These are phyloP conservation scores for Brassica napus DNA, from an alignment of 345 rosid genomes.

Conservation along the genomic window Da-Ae NC_063445.1:57663001-57663500, in stretches of 20 bases:
- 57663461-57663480: not conserved
- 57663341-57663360: not conserved
- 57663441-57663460: not conserved
- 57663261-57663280: not conserved
- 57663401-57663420: not conserved
- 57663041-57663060: not conserved
- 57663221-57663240: not conserved
- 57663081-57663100: slow-evolving; percentile 26
- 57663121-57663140: slow-evolving; percentile 39
- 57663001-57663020: not conserved
- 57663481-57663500: slow-evolving; percentile 1
- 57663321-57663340: not conserved
- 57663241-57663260: not conserved
- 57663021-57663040: not conserved
- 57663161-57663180: slow-evolving; percentile 14
- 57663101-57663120: slow-evolving; percentile 30
- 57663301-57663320: not conserved
- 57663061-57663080: not conserved
- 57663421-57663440: not conserved
- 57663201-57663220: not conserved
- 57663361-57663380: not conserved
- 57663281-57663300: not conserved
- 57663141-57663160: slow-evolving; percentile 17
- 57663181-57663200: not conserved
- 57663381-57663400: not conserved